Conservation (phyloP, 176 grass and related monocot genomes). For the Aegilops bicornis region DNA sequence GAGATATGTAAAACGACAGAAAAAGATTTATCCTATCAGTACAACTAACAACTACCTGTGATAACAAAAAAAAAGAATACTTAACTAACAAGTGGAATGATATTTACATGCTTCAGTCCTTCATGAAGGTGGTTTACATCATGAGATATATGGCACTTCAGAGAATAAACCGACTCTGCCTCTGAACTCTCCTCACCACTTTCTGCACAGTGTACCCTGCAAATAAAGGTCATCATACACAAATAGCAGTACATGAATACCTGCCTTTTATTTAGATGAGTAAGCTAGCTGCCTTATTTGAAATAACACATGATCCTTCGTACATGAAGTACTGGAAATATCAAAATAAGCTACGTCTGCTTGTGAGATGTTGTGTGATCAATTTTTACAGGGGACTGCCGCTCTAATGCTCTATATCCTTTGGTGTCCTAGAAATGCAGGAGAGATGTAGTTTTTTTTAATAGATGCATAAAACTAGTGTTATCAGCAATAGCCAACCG, state of each 20-base stretch:
- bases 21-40: slow-evolving; percentile 6
- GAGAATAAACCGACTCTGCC: slow-evolving; percentile 80
- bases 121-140: slow-evolving; percentile 99
- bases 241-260: slow-evolving; percentile 22
- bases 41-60: slow-evolving; percentile 12
- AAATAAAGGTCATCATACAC: slow-evolving; percentile 32
- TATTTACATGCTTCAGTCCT: slow-evolving; percentile 87
- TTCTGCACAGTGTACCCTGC: slow-evolving; percentile 93
- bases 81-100: neutral
- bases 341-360: neutral
- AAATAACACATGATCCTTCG: slow-evolving; percentile 9
- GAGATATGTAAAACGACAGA: neutral
- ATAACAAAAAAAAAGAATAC: neutral
- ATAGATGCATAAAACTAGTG: neutral
- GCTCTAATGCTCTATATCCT: slow-evolving; percentile 12
- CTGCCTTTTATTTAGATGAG: neutral
- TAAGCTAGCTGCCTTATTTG: slow-evolving; percentile 1
- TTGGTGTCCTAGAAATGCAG: neutral
- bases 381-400: neutral
- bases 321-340: slow-evolving; percentile 13
- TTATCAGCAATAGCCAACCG: neutral
- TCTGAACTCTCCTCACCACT: slow-evolving; percentile 91
- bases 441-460: neutral
- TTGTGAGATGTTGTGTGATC: neutral
- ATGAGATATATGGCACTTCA: slow-evolving; percentile 99